phyloP scores from a whole-genome alignment of 2,329 filamentous ascomycete species.

The Talaromyces verruculosus region DNA sequence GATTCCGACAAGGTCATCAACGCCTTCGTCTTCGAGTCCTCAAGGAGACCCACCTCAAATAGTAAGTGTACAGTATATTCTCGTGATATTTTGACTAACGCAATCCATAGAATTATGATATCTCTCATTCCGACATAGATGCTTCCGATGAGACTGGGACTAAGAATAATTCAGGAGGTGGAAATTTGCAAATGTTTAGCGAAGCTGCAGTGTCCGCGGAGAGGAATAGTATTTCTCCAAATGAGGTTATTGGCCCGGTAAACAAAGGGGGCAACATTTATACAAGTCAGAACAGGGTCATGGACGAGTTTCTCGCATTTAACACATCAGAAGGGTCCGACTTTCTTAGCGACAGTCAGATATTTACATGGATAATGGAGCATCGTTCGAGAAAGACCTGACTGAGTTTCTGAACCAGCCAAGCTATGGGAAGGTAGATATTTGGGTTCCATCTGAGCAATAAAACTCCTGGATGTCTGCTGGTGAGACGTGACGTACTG shows the following conservation, averaged over 20 bases:
- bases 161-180: background rate
- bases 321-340: background rate
- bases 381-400: background rate
- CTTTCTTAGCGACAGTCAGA: background rate
- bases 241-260: background rate
- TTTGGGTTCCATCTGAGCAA: slow-evolving; percentile 3
- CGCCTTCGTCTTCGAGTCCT: background rate
- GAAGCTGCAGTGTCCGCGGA: background rate
- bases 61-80: background rate
- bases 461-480: background rate
- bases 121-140: background rate
- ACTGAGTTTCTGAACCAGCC: background rate
- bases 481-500: background rate
- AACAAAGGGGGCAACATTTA: background rate
- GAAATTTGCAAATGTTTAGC: background rate
- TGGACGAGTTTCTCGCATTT: background rate
- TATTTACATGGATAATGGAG: background rate
- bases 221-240: background rate
- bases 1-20: background rate
- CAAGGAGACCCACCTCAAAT: background rate
- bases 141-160: background rate
- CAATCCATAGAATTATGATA: background rate
- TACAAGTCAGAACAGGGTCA: background rate
- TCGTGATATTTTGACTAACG: background rate
- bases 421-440: background rate